A percentile compares a stretch with the other conserved stretches of the same genome.
Conservation (phyloP, 2,329 filamentous ascomycete species). For the Balansia obtecta region DNA sequence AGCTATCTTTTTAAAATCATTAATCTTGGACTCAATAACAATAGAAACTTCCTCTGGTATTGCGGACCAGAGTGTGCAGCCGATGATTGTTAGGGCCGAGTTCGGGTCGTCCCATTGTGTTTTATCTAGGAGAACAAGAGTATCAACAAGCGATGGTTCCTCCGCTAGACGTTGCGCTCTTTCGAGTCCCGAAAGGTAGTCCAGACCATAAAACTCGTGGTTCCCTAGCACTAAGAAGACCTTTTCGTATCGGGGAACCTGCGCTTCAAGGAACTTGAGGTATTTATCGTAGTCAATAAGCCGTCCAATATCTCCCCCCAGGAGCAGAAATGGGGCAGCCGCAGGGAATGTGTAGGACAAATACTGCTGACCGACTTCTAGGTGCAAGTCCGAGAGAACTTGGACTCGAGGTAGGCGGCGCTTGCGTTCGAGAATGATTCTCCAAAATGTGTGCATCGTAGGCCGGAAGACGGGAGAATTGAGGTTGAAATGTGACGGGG, state of each 20-base stretch:
- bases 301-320: too few species aligned
- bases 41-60: too few species aligned
- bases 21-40: too few species aligned
- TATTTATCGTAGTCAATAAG: slow-evolving; percentile 34
- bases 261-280: slow-evolving; percentile 28
- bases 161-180: slow-evolving; percentile 23
- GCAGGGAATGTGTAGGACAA: too few species aligned
- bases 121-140: slow-evolving; percentile 31
- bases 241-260: slow-evolving; percentile 27
- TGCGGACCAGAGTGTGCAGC: too few species aligned
- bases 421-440: slow-evolving; percentile 1
- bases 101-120: too few species aligned
- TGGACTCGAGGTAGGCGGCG: slow-evolving; percentile 9
- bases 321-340: too few species aligned
- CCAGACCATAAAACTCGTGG: slow-evolving; percentile 39
- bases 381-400: slow-evolving; percentile 37
- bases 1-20: slow-evolving; percentile 41
- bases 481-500: too few species aligned
- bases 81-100: too few species aligned
- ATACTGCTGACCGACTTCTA: slow-evolving; percentile 33
- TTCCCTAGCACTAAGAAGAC: slow-evolving; percentile 39
- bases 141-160: slow-evolving; percentile 25
- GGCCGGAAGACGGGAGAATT: not conserved
- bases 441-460: slow-evolving; percentile 3
- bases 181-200: slow-evolving; percentile 23